Percentiles rank a stretch among this genome's conserved stretches.
Conservation (phyloP, 495 filamentous ascomycete genomes). For the Halenospora varia region DNA sequence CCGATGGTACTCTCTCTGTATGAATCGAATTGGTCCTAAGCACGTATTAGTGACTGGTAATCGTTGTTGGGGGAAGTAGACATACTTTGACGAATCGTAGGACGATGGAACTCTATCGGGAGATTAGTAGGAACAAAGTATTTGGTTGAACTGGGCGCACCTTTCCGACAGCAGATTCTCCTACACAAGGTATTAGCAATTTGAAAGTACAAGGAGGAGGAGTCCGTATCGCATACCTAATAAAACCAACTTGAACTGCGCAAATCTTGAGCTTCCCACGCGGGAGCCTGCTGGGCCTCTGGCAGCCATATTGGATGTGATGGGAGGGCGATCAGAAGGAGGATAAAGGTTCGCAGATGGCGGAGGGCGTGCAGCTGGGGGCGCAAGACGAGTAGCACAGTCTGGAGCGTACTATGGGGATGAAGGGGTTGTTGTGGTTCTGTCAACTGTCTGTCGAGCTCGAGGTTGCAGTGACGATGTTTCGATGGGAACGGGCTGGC, state of each 20-base stretch:
- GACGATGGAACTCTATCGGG: constrained; percentile 83
- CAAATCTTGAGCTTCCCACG: constrained; percentile 73
- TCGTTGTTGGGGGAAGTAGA: not conserved
- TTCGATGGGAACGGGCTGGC: not conserved
- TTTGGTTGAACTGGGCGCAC: constrained; percentile 47
- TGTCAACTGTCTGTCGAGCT: not conserved
- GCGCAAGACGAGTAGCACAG: not conserved
- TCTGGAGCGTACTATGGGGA: not conserved
- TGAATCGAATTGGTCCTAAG: constrained; percentile 98
- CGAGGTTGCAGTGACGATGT: constrained; percentile 13
- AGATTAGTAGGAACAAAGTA: constrained; percentile 34
- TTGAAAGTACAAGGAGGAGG: not conserved
- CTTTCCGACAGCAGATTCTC: constrained; percentile 98
- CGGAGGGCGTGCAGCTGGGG: not conserved
- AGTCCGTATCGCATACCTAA: constrained; percentile 58
- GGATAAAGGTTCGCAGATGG: not conserved
- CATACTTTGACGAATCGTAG: constrained; percentile 95
- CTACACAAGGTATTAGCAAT: constrained; percentile 40
- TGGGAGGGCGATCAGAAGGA: not conserved
- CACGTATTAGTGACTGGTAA: not conserved
- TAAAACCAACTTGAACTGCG: constrained; percentile 98
- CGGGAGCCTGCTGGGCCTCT: constrained; percentile 73
- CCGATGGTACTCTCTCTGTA: constrained; percentile 99
- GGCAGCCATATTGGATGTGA: constrained; percentile 60
- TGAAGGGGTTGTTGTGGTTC: constrained; percentile 1